These are phyloP conservation scores for Darksidea phi DNA, from an alignment of 495 filamentous ascomycete species.

Conservation along the genomic window DNA sequence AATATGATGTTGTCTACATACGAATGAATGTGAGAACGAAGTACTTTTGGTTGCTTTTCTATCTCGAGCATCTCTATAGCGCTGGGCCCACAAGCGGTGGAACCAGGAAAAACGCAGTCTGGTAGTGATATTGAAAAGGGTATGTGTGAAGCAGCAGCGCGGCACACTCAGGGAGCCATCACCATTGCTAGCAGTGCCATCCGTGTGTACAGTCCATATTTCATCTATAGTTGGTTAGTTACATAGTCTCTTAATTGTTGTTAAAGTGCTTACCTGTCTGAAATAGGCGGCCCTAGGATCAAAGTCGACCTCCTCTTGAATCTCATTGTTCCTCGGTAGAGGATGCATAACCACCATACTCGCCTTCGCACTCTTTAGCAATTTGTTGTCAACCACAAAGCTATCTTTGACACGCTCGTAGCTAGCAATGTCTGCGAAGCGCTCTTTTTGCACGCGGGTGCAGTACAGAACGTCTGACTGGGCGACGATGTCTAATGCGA, in stretches of 20 bases:
- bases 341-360: slow-evolving; percentile 95
- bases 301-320: slow-evolving; percentile 93
- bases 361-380: slow-evolving; percentile 86
- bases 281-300: slow-evolving; percentile 97
- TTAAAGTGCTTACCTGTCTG: slow-evolving; percentile 75
- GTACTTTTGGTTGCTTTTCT: slow-evolving; percentile 4
- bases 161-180: slow-evolving; percentile 60
- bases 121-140: background rate
- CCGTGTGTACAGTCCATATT: slow-evolving; percentile 93
- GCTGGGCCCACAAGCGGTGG: background rate
- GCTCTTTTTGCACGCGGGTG: slow-evolving; percentile 93
- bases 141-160: background rate
- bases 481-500: slow-evolving; percentile 82
- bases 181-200: slow-evolving; percentile 95
- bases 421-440: slow-evolving; percentile 73
- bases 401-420: slow-evolving; percentile 85
- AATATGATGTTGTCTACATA: background rate
- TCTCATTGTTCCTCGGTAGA: slow-evolving; percentile 86
- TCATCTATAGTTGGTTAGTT: slow-evolving; percentile 70
- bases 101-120: background rate
- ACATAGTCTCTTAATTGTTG: background rate
- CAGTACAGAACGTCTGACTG: slow-evolving; percentile 89
- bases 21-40: slow-evolving; percentile 6
- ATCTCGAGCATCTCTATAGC: background rate
- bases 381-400: slow-evolving; percentile 82